A percentile compares a stretch with the other conserved stretches of the same genome.
Evolutionary conservation across 345 rosid genomes (phyloP).

Genomic region (Eucalyptus regnans): DNA sequence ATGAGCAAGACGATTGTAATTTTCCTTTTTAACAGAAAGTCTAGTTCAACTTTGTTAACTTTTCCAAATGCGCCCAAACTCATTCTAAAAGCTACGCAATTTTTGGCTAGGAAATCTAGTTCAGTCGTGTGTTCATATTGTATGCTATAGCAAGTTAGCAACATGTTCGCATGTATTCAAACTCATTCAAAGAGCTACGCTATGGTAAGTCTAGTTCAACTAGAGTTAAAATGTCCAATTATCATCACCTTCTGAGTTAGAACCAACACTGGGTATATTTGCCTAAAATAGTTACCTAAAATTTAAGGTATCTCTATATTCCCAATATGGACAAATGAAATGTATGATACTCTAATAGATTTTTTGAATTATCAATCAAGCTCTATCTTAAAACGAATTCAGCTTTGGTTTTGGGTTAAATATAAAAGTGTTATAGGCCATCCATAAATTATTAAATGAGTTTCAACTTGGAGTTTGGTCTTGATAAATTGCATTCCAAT

Average conservation of each 20-base stretch:
- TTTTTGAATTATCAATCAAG: too few relatives aligned
- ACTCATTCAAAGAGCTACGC: not conserved
- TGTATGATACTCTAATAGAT: too few relatives aligned
- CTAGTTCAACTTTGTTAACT: not conserved
- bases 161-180: not conserved
- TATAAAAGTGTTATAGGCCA: too few relatives aligned
- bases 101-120: not conserved
- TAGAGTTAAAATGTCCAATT: too few relatives aligned
- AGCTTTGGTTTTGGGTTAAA: too few relatives aligned
- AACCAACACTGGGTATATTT: fast-evolving
- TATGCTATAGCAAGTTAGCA: not conserved
- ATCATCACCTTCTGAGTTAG: too few relatives aligned
- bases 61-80: not conserved
- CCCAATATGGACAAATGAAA: too few relatives aligned
- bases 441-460: not conserved
- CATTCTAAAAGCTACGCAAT: not conserved
- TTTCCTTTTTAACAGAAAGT: not conserved
- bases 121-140: not conserved
- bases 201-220: not conserved
- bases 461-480: not conserved
- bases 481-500: not conserved
- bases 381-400: too few relatives aligned
- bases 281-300: too few relatives aligned
- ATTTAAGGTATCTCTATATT: too few relatives aligned
- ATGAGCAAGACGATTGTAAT: fast-evolving